Evolutionary conservation across 2,329 filamentous ascomycete species (phyloP), one percentile per base, ranked within the genome.

Genomic region (Furcasterigmium furcatum): DNA sequence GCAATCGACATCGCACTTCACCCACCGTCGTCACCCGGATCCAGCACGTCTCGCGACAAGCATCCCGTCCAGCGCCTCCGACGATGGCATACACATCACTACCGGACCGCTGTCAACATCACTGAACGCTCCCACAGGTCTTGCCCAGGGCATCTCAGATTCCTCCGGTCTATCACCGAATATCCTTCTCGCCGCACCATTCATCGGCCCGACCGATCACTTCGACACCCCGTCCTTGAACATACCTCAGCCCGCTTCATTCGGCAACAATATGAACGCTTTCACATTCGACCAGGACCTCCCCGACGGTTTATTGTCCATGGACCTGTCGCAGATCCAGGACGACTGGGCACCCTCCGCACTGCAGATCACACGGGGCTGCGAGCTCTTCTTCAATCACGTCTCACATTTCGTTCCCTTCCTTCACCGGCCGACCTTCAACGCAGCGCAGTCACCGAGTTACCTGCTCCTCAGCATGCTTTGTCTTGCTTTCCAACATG

Each of bases 351-450:
- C 44, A 35, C 65, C 61, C 4, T 63, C 63, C 2, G 13, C 50
- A 1, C 32, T 42, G 3, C 66, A 70, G 49, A 54, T 64, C 16
- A 43, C 46, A 16, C 54, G 52, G 6, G 67, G 66, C 6, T 59
- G 59, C 44, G 49, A 57, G 7, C 50, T 70, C 10, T 70, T 61
- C 49, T 70, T 70, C 43, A 41, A 43, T 4, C 59, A 67, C 44
- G 52, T 68, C 20, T 61, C 65, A 13, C 56, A 59, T 18, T 68
- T 66, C 21, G 45, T 70, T 5, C 64, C 66, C 1, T 67, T 71
- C 34, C 49, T 71, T 25, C 62, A 66, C 51, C 52, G 52, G 43
- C 53, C 61, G 9, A 70, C 65, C 0, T 68, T 70, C 35, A 58
- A 68, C 32, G 22, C 55, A 4, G 49, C 48, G 2, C 46, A 53